These are phyloP conservation scores for Exserohilum turcica DNA, from an alignment of 2,329 filamentous ascomycete species.

Conservation along the genomic window DNA sequence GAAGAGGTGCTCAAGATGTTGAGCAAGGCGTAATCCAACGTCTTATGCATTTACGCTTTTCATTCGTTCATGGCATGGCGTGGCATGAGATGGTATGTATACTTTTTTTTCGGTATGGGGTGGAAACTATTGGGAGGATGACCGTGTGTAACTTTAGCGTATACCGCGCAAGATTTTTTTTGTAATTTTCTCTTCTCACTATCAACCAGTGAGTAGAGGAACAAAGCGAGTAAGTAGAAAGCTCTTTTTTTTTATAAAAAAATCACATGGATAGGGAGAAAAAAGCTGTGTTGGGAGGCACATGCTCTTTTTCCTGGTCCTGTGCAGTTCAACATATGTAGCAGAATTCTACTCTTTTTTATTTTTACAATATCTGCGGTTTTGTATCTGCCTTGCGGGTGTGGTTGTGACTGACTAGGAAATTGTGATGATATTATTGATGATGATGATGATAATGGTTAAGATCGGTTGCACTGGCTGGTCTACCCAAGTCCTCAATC, in stretches of 20 bases:
- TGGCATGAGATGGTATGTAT: constrained; percentile 13
- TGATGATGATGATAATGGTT: no score
- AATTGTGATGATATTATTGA: no score
- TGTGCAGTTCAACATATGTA: background rate
- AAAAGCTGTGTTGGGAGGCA: constrained; percentile 23
- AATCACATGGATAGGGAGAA: constrained; percentile 1
- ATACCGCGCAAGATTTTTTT: constrained; percentile 6
- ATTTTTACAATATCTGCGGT: no score
- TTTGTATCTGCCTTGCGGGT: no score
- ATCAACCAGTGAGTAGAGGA: background rate
- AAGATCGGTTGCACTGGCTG: no score
- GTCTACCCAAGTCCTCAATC: no score
- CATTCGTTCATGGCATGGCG: constrained; percentile 10
- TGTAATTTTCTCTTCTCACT: constrained; percentile 10
- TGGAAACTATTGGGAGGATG: constrained; percentile 1
- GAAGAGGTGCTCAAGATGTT: constrained; percentile 74
- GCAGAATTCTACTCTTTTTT: constrained; percentile 6
- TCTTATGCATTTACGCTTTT: constrained; percentile 5
- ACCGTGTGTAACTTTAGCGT: constrained; percentile 15
- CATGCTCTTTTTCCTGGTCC: constrained; percentile 1
- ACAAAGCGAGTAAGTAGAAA: no score
- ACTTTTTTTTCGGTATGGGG: background rate
- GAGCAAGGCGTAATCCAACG: constrained; percentile 44
- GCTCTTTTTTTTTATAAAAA: no score
- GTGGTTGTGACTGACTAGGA: no score